Evolutionary conservation across 176 grass and related monocot genomes (phyloP).

Genomic region (Saccharum spontaneum): DNA sequence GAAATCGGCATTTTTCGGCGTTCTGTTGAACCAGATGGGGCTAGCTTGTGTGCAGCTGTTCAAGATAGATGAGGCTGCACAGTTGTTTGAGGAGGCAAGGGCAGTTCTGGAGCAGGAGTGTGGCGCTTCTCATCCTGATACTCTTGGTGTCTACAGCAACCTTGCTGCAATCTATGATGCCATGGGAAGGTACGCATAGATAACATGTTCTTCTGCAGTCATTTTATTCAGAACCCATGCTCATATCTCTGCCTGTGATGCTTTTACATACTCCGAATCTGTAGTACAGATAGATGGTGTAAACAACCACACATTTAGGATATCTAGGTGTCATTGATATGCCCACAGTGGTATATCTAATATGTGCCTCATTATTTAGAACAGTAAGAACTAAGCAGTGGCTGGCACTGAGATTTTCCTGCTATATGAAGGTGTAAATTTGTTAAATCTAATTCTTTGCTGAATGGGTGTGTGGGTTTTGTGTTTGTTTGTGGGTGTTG

Average conservation of each 20-base stretch:
- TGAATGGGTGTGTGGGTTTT: not conserved
- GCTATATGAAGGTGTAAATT: not conserved
- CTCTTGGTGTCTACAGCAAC: constrained; percentile 94
- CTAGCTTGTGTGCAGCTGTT: constrained; percentile 93
- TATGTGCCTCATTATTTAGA: not conserved
- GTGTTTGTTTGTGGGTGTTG: not conserved
- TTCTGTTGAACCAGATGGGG: constrained; percentile 95
- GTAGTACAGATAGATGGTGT: not conserved
- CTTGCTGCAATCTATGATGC: constrained; percentile 96
- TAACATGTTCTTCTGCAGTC: not conserved
- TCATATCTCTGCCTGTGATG: not conserved
- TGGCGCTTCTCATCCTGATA: constrained; percentile 75
- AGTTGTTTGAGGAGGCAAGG: constrained; percentile 91
- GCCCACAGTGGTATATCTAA: not conserved
- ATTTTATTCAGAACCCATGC: not conserved
- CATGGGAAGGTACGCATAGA: constrained; percentile 77
- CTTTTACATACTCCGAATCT: not conserved
- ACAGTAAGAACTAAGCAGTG: not conserved
- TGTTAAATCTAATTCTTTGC: constrained; percentile 12
- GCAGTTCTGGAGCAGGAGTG: constrained; percentile 87
- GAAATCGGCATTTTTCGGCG: constrained; percentile 92
- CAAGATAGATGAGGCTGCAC: constrained; percentile 95
- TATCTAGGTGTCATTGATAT: not conserved
- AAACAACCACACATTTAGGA: not conserved
- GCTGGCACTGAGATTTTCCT: not conserved